phyloP scores from a whole-genome alignment of 2,329 filamentous ascomycete species.

The Myriosclerotinia duriaeana region DNA sequence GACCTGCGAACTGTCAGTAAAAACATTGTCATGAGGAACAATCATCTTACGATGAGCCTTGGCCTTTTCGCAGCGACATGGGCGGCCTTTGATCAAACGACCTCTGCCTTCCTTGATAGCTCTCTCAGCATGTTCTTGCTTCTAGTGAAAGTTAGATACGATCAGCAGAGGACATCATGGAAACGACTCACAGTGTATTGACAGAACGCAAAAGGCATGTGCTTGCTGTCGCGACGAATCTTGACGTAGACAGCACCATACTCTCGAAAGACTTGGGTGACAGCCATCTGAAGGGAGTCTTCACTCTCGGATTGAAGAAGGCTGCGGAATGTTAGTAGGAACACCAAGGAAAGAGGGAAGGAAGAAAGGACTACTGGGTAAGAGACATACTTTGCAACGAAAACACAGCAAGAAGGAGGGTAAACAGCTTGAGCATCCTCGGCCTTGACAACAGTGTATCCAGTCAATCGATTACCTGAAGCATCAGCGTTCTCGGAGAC shows the following conservation, averaged over 20 bases:
- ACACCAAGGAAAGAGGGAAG: not conserved
- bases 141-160: slow-evolving; percentile 44
- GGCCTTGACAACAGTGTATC: slow-evolving; percentile 28
- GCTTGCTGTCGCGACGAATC: slow-evolving; percentile 57
- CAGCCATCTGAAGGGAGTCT: slow-evolving; percentile 50
- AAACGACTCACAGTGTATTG: slow-evolving; percentile 58
- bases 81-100: slow-evolving; percentile 53
- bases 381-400: slow-evolving; percentile 62
- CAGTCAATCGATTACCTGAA: slow-evolving; percentile 18
- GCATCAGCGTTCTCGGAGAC: slow-evolving; percentile 20
- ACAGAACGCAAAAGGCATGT: slow-evolving; percentile 64
- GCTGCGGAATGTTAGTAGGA: slow-evolving; percentile 41
- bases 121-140: slow-evolving; percentile 48
- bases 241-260: slow-evolving; percentile 62
- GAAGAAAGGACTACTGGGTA: not conserved
- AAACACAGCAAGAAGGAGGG: slow-evolving; percentile 58
- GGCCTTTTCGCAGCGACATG: slow-evolving; percentile 59
- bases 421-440: slow-evolving; percentile 38
- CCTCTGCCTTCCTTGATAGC: slow-evolving; percentile 52
- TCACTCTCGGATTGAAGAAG: slow-evolving; percentile 53
- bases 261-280: slow-evolving; percentile 53
- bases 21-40: slow-evolving; percentile 3
- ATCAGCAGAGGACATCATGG: not conserved
- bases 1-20: slow-evolving; percentile 43
- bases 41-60: slow-evolving; percentile 55